Evolutionary conservation across 768 basidiomycete genomes (phyloP).

Genomic region (Suillus clintonianus): DNA sequence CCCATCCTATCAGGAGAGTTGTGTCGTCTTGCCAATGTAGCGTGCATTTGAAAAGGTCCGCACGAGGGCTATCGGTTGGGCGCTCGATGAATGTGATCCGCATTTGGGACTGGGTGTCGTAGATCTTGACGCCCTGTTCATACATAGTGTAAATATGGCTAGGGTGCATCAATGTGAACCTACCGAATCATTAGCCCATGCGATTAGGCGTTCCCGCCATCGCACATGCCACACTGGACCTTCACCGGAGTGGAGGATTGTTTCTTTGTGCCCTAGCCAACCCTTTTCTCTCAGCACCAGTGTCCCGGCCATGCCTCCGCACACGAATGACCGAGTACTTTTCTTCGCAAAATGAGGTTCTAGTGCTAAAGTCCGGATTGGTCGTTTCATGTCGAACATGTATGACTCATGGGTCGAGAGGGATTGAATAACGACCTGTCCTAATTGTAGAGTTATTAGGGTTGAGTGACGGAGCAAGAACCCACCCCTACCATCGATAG

Average conservation of each 20-base stretch:
- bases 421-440: slow-evolving; percentile 89
- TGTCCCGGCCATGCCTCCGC: slow-evolving; percentile 88
- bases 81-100: slow-evolving; percentile 87
- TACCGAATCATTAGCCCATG: slow-evolving; percentile 94
- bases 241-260: slow-evolving; percentile 77
- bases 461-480: background rate
- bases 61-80: slow-evolving; percentile 78
- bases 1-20: slow-evolving; percentile 91
- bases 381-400: slow-evolving; percentile 87
- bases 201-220: slow-evolving; percentile 86
- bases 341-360: slow-evolving; percentile 89
- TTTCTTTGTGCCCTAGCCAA: slow-evolving; percentile 95
- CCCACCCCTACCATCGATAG: slow-evolving; percentile 80
- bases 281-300: slow-evolving; percentile 92
- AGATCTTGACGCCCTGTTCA: slow-evolving; percentile 86
- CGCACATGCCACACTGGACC: slow-evolving; percentile 93
- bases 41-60: slow-evolving; percentile 92
- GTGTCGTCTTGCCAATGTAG: slow-evolving; percentile 92
- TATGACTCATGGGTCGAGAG: slow-evolving; percentile 78
- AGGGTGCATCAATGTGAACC: slow-evolving; percentile 25
- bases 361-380: slow-evolving; percentile 85
- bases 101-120: slow-evolving; percentile 76
- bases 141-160: slow-evolving; percentile 1
- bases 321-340: slow-evolving; percentile 77
- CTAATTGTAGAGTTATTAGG: slow-evolving; percentile 40